Evolutionary conservation across 352 stramenopile species (phyloP).

Genomic region (Elongisporangium anandrum): DNA sequence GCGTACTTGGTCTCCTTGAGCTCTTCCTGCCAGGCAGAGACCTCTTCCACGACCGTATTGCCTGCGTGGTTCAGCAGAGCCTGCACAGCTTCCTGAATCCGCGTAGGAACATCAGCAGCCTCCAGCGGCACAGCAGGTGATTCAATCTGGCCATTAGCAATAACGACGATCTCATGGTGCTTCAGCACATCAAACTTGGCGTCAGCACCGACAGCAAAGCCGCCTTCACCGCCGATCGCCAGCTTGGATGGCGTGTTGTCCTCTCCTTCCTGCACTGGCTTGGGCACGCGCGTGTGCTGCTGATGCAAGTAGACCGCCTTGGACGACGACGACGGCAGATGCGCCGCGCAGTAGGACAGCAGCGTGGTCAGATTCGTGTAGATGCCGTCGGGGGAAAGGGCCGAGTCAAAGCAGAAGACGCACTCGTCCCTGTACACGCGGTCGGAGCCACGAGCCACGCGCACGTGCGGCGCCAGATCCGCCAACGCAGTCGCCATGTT

Average conservation of each 20-base stretch:
- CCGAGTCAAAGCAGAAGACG: constrained; percentile 95
- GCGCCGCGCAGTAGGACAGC: constrained; percentile 83
- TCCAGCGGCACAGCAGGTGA: constrained; percentile 27
- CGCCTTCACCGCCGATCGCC: constrained; percentile 93
- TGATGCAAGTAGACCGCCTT: constrained; percentile 76
- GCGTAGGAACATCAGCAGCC: constrained; percentile 29
- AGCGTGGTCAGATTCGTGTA: constrained; percentile 94
- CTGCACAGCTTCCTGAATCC: constrained; percentile 50
- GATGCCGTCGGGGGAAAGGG: constrained; percentile 52
- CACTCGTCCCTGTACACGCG: constrained; percentile 97
- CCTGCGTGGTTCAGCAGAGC: constrained; percentile 70
- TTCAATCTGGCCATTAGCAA: constrained; percentile 29
- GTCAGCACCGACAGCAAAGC: constrained; percentile 86
- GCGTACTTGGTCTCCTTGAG: constrained; percentile 77
- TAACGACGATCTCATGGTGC: constrained; percentile 68
- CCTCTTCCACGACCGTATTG: constrained; percentile 72
- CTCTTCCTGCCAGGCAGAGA: constrained; percentile 81
- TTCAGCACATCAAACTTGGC: constrained; percentile 89
- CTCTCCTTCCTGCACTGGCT: constrained; percentile 14
- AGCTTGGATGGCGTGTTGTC: constrained; percentile 83
- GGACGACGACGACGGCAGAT: background rate
- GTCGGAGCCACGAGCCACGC: constrained; percentile 47
- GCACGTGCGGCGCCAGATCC: constrained; percentile 27
- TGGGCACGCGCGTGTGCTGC: constrained; percentile 33
- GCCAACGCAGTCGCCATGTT: constrained; percentile 7